Evolutionary conservation across 2,329 filamentous ascomycete species (phyloP), one percentile per base, ranked within the genome.

Genomic region (Macrophomina tecta): DNA sequence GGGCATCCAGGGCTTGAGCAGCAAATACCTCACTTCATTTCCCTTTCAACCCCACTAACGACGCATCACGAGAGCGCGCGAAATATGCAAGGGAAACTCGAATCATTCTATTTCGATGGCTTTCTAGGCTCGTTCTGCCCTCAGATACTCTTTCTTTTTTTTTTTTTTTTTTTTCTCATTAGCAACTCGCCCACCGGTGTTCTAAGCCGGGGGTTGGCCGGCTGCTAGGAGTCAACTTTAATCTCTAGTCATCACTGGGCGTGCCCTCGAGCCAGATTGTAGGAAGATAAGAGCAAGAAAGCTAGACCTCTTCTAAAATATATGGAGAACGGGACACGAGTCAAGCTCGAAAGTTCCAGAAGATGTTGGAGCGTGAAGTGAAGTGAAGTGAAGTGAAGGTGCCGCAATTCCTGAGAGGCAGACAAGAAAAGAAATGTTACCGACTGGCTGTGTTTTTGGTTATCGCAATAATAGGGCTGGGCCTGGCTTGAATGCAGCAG

Each of bases 221-320:
- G 58, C 45, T 62, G 58, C 45, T 40, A 36, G 1, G 6, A 9
- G 45, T 62, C 42, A 30, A 62, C 48, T 62, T 62, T 62, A 62
- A 62, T 62, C 58, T 48, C 58, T 60, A 16, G 4, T 46, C 58
- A 62, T 62, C 58, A 62, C 14, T 11, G 42, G 45, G 45, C 45
- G 9, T 62, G 32, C 28, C n/a, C 45, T 62, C 45, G 58, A 62
- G 58, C 42, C 23, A 23, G 23, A 23, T 23, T 36, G 18, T 7
- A 18, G 16, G 16, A 48, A 23, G n/a, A 58, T 28, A 5, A 42
- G 42, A 56, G 36, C 36, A 7, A 38, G 11, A 4, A 38, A 38
- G 36, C 36, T 38, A 38, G 23, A 23, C 36, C 36, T 38, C 6
- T 12, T 38, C 9, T 0, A 51, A 51, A 18, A 34, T 5, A 34